Conservation (phyloP, 257 asterid species). For the Leonotis leonurus region DNA sequence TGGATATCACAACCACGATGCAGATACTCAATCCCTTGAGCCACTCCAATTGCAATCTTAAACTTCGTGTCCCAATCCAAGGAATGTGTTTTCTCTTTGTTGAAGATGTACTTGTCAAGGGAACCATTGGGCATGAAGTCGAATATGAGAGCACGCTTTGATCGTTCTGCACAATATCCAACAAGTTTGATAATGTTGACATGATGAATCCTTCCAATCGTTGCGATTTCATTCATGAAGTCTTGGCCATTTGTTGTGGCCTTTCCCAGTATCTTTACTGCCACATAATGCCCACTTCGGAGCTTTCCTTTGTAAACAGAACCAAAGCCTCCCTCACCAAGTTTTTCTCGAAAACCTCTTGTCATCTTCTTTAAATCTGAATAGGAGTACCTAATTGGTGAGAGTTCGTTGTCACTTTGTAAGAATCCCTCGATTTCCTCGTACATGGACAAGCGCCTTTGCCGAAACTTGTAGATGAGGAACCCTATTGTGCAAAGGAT, state of each 20-base stretch:
- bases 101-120: not conserved
- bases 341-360: slow-evolving; percentile 13
- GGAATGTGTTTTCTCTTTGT: not conserved
- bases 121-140: slow-evolving; percentile 11
- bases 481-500: too few relatives aligned
- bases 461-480: too few relatives aligned
- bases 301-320: slow-evolving; percentile 31
- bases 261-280: slow-evolving; percentile 23
- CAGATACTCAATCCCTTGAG: slow-evolving; percentile 24
- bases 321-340: too few relatives aligned
- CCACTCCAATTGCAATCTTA: slow-evolving; percentile 29
- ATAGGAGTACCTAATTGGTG: slow-evolving; percentile 31
- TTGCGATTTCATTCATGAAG: slow-evolving; percentile 33
- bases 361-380: slow-evolving; percentile 26
- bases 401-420: slow-evolving; percentile 9
- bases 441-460: slow-evolving; percentile 17
- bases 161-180: not conserved
- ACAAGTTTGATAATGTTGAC: not conserved
- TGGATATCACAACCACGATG: slow-evolving; percentile 18
- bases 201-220: slow-evolving; percentile 17
- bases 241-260: slow-evolving; percentile 12
- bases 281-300: slow-evolving; percentile 25
- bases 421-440: slow-evolving; percentile 16
- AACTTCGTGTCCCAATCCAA: slow-evolving; percentile 16
- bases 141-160: not conserved